Conservation (phyloP, 1,284 basidiomycete species). For the Wallemia mellicola region DNA sequence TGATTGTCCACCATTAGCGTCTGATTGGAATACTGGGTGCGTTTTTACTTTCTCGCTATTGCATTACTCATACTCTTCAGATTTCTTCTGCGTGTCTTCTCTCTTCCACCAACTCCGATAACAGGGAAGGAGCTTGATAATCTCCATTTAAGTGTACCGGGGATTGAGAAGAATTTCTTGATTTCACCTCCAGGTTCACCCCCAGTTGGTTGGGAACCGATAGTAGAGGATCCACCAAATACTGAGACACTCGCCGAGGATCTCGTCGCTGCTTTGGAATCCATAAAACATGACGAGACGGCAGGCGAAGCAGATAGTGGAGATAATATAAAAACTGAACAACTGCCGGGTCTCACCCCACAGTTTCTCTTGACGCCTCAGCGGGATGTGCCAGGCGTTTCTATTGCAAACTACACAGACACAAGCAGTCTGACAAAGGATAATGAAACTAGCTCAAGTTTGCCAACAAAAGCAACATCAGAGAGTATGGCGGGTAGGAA, state of each 20-base stretch:
- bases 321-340: background rate
- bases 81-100: constrained; percentile 38
- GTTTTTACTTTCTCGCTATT: constrained; percentile 27
- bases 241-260: constrained; percentile 58
- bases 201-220: constrained; percentile 82
- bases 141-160: constrained; percentile 36
- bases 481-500: background rate
- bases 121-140: constrained; percentile 12
- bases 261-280: constrained; percentile 48
- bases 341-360: too few species aligned
- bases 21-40: constrained; percentile 29
- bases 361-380: background rate
- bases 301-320: background rate
- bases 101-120: constrained; percentile 37
- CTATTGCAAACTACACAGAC: background rate
- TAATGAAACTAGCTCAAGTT: background rate
- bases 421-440: background rate
- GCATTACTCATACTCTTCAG: constrained; percentile 9
- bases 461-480: background rate
- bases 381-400: background rate
- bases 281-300: background rate
- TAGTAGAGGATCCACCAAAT: constrained; percentile 77
- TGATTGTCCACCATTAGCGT: constrained; percentile 18
- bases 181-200: constrained; percentile 96
- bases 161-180: constrained; percentile 68